A percentile compares a stretch with the other conserved stretches of the same genome.
These are phyloP conservation scores for Malania oleifera DNA, from an alignment of 164 flowering plant genomes.

Conservation along the genomic window DNA sequence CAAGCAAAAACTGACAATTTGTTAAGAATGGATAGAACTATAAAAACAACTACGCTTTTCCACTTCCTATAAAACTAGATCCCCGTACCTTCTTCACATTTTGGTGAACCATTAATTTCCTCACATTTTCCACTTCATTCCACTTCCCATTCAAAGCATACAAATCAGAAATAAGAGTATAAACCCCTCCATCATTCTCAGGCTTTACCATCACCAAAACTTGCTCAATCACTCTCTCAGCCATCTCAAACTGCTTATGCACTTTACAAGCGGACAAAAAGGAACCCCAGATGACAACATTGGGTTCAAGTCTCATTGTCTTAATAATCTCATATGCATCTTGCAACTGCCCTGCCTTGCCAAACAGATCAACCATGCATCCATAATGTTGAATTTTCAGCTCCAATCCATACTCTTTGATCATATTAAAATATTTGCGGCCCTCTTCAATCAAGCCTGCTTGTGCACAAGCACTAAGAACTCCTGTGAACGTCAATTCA, in stretches of 20 bases:
- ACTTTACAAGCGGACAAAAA: slow-evolving; percentile 53
- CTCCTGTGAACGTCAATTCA: slow-evolving; percentile 54
- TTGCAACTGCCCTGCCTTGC: slow-evolving; percentile 53
- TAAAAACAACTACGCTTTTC: not conserved
- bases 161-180: slow-evolving; percentile 45
- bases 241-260: slow-evolving; percentile 56
- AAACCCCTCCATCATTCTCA: slow-evolving; percentile 63
- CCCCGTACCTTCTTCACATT: slow-evolving; percentile 51
- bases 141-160: slow-evolving; percentile 48
- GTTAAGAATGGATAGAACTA: no score
- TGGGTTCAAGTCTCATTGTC: slow-evolving; percentile 48
- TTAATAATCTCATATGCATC: slow-evolving; percentile 56
- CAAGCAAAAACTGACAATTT: no score
- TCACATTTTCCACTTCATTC: slow-evolving; percentile 48
- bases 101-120: slow-evolving; percentile 38
- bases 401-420: slow-evolving; percentile 35
- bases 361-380: slow-evolving; percentile 61
- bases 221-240: slow-evolving; percentile 46
- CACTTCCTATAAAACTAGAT: slow-evolving; percentile 39
- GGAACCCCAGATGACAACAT: slow-evolving; percentile 56
- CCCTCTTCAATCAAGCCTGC: slow-evolving; percentile 47
- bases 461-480: slow-evolving; percentile 52
- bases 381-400: slow-evolving; percentile 57
- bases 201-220: slow-evolving; percentile 40
- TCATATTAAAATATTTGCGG: slow-evolving; percentile 31